Evolutionary conservation across 441 rosid species (phyloP), one percentile per base, ranked within the genome.

Genomic region (Pelargonium australe): DNA sequence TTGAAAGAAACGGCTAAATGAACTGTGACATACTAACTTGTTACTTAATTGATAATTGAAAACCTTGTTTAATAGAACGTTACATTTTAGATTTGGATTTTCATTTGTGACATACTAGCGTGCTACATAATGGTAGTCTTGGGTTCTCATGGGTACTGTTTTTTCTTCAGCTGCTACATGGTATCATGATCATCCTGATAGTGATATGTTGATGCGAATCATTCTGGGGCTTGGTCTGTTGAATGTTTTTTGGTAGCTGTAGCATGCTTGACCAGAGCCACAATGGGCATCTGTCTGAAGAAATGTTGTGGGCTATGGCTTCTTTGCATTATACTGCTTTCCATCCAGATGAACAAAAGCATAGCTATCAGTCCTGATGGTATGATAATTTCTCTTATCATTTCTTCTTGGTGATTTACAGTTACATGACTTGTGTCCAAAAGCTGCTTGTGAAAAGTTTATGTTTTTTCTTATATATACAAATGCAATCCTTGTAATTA

Each of bases 311-410:
- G 62, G 62, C 9, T 76, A 65, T 85, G 89, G 85, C 84, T 85
- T 78, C 81, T 86, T 77, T 81, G 72, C 74, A 67, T 80, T 76
- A 81, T 87, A 20, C 77, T 87, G 80, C 82, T 86, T 71, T 78
- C 47, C 74, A 62, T 82, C 75, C 77, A 75, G 65, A 40, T 82
- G 66, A 80, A 65, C 70, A 72, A 78, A 77, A 78, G 66, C 70
- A 76, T 76, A 70, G 97, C 98, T 47, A 83, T 95, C 75, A 88
- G 74, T 81, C 78, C 95, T 49, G 99, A 95, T 78, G 98, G 99
- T 95, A 89, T 23, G 77, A 31, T 66, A 53, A 61, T 76, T 12
- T 41, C 41, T 62, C 57, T 75, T 28, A 58, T 20, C 20, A 57
- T 34, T 55, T 6, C 63, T 5, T 11, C 23, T 41, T 8, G 63